Evolutionary conservation across 257 asterid species (phyloP).

Genomic region (Osmanthus fragrans): DNA sequence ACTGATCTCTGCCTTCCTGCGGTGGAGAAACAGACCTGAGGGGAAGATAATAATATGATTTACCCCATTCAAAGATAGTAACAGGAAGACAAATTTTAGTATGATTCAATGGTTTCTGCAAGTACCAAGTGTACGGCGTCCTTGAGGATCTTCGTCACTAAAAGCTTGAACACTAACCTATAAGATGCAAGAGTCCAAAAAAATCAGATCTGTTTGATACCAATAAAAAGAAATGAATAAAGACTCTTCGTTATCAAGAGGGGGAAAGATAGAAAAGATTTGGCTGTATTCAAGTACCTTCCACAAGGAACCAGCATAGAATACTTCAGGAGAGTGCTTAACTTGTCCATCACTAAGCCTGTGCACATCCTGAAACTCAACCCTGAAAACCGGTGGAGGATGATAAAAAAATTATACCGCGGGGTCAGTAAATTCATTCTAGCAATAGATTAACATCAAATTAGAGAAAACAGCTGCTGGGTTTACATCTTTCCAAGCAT

Average conservation of each 20-base stretch:
- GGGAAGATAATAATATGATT: conserved; percentile 19
- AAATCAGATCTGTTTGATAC: conserved; percentile 11
- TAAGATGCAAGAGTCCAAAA: conserved; percentile 34
- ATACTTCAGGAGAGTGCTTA: conserved; percentile 87
- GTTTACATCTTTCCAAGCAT: conserved; percentile 9
- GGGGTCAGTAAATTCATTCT: not conserved
- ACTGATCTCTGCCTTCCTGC: conserved; percentile 85
- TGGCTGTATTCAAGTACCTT: conserved; percentile 52
- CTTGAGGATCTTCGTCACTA: conserved; percentile 96
- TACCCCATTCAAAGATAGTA: conserved; percentile 7
- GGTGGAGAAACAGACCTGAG: conserved; percentile 94
- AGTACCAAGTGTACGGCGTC: conserved; percentile 94
- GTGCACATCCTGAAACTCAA: conserved; percentile 88
- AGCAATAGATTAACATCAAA: conserved; percentile 4
- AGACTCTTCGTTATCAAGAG: conserved; percentile 1
- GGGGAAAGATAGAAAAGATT: not conserved
- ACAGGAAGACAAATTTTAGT: conserved; percentile 15
- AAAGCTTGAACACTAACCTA: conserved; percentile 97
- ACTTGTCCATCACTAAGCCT: conserved; percentile 95
- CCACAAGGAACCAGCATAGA: conserved; percentile 98
- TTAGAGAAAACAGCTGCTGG: conserved; percentile 9
- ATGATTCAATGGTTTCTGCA: conserved; percentile 7
- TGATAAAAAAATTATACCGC: conserved; percentile 18
- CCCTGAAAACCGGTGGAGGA: conserved; percentile 52
- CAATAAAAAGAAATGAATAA: conserved; percentile 12